Evolutionary conservation across 768 basidiomycete species (phyloP), one percentile per base, ranked within the genome.

Genomic region (Cystobasidiopsis lactophilus): DNA sequence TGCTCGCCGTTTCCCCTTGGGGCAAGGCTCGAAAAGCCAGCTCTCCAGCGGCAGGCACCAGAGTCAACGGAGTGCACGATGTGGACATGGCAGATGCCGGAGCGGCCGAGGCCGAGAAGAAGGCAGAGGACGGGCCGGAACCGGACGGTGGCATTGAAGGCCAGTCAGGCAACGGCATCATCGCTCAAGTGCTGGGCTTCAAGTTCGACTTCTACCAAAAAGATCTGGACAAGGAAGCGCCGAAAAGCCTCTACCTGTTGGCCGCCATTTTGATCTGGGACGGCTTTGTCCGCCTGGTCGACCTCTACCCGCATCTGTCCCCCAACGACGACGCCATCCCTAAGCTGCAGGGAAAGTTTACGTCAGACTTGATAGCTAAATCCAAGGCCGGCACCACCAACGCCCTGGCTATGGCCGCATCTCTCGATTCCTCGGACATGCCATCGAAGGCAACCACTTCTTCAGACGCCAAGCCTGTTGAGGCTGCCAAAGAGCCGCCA

Each of bases 121-220:
- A 54, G 24, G 58, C 47, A 5, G 59, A 58, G 40, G 52, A 62
- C 45, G 58, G 58, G 9, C 56, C 59, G 26, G 57, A 54, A 19
- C 38, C 51, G 1, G 64, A 67, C 56, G 58, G 55, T 0, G 55
- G 58, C 3, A 57, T 67, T 11, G 50, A 60, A 19, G 49, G 40
- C 5, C 55, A 60, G n/a, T 58, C 64, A 9, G 60, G 60, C 33
- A 58, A 52, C 51, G 27, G 54, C 19, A 57, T 57, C 19, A 55
- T 66, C 52, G 79, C 85, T 14, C 88, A 98, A 68, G 82, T 96
- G 5, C 70, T 98, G 21, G 93, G 93, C n/a, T 96, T 96, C 74
- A 98, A 98, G 67, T 91, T 93, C 61, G 73, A 75, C 9, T 78
- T 80, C 64, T 89, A 91, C 66, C 80, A 89, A 69, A 74, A 33